Evolutionary conservation across 2,329 filamentous ascomycete species (phyloP), one percentile per base, ranked within the genome.

Genomic region (Coniochaeta sp.): DNA sequence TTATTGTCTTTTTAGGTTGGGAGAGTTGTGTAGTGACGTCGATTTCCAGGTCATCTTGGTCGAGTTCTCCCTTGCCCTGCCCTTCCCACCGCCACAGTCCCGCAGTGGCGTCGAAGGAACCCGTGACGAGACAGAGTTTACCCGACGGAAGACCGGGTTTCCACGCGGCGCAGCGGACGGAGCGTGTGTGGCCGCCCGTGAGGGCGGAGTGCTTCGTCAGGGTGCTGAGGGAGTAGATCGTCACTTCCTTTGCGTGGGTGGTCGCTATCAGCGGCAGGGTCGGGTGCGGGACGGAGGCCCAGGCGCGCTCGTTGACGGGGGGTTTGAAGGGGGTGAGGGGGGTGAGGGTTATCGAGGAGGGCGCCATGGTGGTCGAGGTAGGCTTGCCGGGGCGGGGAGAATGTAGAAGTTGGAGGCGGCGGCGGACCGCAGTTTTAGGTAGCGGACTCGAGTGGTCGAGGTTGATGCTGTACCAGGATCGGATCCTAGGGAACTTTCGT

Each of bases 61-160:
- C 60, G 9, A 51, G 55, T n/a, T 60, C 61, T 2, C 56, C 57
- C 18, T 68, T 66, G 7, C 63, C 64, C 2, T 60, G n/a, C n/a
- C 77, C 76, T 58, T 82, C 80, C 70, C 79, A 83, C 57, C 80
- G 84, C 92, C 85, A 95, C 60, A 88, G 81, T 9, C 91, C 94
- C 2, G 92, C 91, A 1, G 89, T 95, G 14, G 89, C 86, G 68
- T 99, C 94, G 65, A 99, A 99, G 66, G 87, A 94, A 4, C 90
- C 94, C 0, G 91, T 96, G 5, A 92, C 91, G 14, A 97, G 79
- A 42, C 92, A 89, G 52, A 88, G 85, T 64, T 85, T 82, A 55
- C 76, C 70, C 3, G 73, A 70, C 13, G 77, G 71, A 40, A 81
- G 70, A 54, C 78, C 77, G 0, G 91, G 91, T 70, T 95, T 95